Evolutionary conservation across 306 rosid species (phyloP).

Genomic region (Acacia crassicarpa): DNA sequence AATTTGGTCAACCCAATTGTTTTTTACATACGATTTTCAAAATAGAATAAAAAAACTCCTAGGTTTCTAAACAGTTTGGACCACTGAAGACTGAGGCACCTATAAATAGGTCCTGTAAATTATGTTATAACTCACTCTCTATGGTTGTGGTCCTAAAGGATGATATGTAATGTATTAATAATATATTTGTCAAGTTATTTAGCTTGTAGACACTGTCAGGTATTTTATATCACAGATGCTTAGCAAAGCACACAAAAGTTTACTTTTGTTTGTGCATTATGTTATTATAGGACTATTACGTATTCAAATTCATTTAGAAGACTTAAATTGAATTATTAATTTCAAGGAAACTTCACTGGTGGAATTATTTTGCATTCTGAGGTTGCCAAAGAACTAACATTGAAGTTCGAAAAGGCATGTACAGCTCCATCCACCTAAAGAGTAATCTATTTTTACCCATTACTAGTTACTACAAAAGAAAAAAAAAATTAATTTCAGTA

Average conservation of each 20-base stretch:
- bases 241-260: constrained; percentile 21
- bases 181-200: neutral
- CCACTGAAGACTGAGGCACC: constrained; percentile 31
- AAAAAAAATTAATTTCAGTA: neutral
- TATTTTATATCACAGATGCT: constrained; percentile 31
- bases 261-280: constrained; percentile 17
- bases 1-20: constrained; percentile 8
- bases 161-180: constrained; percentile 13
- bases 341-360: constrained; percentile 12
- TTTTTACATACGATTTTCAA: constrained; percentile 11
- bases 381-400: neutral
- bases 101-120: constrained; percentile 32
- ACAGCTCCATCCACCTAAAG: neutral
- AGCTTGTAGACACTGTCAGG: neutral
- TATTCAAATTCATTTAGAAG: constrained; percentile 7
- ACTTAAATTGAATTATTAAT: constrained; percentile 11
- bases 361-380: constrained; percentile 5
- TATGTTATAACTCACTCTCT: constrained; percentile 32
- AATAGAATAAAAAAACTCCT: constrained; percentile 26
- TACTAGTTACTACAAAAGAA: neutral
- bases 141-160: constrained; percentile 36
- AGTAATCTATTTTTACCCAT: neutral
- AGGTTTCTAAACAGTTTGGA: constrained; percentile 32
- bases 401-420: constrained; percentile 11
- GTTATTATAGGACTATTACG: constrained; percentile 14